Percentiles rank a stretch among this genome's conserved stretches.
Evolutionary conservation across 352 stramenopile genomes (phyloP).

Genomic region (Phytophthora foliorum): DNA sequence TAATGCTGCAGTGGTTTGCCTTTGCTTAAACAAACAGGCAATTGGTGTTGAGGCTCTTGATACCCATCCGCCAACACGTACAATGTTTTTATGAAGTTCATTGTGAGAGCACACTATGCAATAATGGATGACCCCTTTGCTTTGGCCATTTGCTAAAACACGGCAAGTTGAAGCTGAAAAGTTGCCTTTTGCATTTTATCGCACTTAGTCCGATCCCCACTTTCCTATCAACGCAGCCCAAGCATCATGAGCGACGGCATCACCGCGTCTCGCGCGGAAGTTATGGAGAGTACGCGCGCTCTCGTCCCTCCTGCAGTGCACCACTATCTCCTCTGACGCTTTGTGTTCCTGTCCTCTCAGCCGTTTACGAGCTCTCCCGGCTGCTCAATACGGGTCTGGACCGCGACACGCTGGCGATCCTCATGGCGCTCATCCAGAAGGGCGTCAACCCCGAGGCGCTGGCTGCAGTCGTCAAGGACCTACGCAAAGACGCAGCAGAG

Average conservation of each 20-base stretch:
- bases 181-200: conserved; percentile 5
- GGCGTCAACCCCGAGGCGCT: conserved; percentile 93
- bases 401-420: conserved; percentile 88
- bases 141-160: too few species aligned
- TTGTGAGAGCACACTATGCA: too few species aligned
- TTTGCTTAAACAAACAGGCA: too few species aligned
- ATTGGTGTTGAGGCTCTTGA: too few species aligned
- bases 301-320: not conserved
- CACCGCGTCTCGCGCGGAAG: conserved; percentile 57
- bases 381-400: conserved; percentile 93
- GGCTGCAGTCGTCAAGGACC: conserved; percentile 90
- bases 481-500: conserved; percentile 75
- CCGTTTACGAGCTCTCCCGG: conserved; percentile 91
- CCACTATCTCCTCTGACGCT: not conserved
- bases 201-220: conserved; percentile 2
- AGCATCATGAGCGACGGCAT: conserved; percentile 47
- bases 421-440: conserved; percentile 90
- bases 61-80: too few species aligned
- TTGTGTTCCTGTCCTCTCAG: conserved; percentile 32
- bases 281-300: conserved; percentile 62
- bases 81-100: too few species aligned
- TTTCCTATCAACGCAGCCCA: not conserved
- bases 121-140: too few species aligned
- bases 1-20: too few species aligned
- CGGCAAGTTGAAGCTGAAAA: conserved; percentile 3